Conservation (phyloP, 1,139 yeast genomes). For the Yamadazyma atlantica region DNA sequence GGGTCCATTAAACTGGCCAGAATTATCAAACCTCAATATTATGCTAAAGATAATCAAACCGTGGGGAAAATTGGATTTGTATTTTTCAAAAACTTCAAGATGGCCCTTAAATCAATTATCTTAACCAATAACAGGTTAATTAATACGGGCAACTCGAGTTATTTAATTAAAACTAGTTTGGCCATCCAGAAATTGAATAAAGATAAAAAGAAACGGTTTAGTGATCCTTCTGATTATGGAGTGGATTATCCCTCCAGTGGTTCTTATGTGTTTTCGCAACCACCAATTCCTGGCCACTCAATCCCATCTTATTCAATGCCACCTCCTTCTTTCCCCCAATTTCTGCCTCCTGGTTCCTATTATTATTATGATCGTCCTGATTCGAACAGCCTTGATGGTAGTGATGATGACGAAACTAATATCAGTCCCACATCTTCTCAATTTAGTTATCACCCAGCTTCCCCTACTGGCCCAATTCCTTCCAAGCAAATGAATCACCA, state of each 20-base stretch:
- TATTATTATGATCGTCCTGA: neutral
- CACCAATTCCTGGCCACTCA: slow-evolving; percentile 3
- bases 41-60: slow-evolving; percentile 19
- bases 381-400: neutral
- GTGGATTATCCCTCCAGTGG: neutral
- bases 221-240: slow-evolving; percentile 2
- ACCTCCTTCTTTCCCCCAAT: slow-evolving; percentile 8
- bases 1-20: slow-evolving; percentile 45
- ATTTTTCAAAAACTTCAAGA: slow-evolving; percentile 35
- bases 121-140: slow-evolving; percentile 36
- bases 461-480: neutral
- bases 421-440: neutral
- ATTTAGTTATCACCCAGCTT: neutral
- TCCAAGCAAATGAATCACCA: neutral
- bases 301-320: slow-evolving; percentile 7
- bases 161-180: slow-evolving; percentile 40
- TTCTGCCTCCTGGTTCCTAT: slow-evolving; percentile 8
- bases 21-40: slow-evolving; percentile 45
- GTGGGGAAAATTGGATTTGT: slow-evolving; percentile 45
- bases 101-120: slow-evolving; percentile 41
- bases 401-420: neutral
- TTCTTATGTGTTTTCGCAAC: neutral
- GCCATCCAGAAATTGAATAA: slow-evolving; percentile 33
- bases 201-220: slow-evolving; percentile 9
- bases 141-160: slow-evolving; percentile 20